Base-by-base conservation (phyloP, 495 filamentous ascomycete species). In the Parathielavia appendiculata region DNA sequence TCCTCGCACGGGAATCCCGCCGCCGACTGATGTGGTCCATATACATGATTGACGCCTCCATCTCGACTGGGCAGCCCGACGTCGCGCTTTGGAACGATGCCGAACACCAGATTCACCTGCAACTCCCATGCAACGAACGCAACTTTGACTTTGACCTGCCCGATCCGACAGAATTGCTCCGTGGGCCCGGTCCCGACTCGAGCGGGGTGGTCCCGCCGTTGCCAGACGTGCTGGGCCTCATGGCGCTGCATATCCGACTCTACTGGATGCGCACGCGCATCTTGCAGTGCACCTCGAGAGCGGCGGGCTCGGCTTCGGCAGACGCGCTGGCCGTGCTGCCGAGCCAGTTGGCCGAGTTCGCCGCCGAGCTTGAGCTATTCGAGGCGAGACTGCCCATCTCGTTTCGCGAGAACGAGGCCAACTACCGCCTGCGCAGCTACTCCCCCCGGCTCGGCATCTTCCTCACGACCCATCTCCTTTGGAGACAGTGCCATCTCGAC, bases 141-240 rank as follows among this genome's bases (percentile, higher is more conserved):
- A 76, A 79, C 58, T 80, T 80, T 36, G 76, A 79, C 58, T 76
- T 79, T 56, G 77, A 79, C 63, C 69, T 79, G 9, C 75, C 77
- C 0, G 74, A 77, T 57, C 62, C 67, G 4, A 79, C 77, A 7
- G 77, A 78, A 52, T 66, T 70, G 38, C 70, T 78, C 8, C 64
- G 68, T 16, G 68, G 70, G 0, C 70, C 75, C 1, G 66, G 61
- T 0, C 68, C 71, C 0, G 66, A 59, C 1, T 63, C 70, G 1
- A 54, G 56, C 0, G 61, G 63, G 0, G 46, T 57, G 2, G 46
- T 59, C 8, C 51, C 65, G 17, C 69, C 68, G 14, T 71, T 78
- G 2, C 70, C 73, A 1, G 76, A 79, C 17, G 76, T 76, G n/a
- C 64, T 79, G 8, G 76, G 77, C 6, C 75, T 75, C 41, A 63